Conservation (phyloP, 257 asterid genomes). For the Coffea canephora region DNA sequence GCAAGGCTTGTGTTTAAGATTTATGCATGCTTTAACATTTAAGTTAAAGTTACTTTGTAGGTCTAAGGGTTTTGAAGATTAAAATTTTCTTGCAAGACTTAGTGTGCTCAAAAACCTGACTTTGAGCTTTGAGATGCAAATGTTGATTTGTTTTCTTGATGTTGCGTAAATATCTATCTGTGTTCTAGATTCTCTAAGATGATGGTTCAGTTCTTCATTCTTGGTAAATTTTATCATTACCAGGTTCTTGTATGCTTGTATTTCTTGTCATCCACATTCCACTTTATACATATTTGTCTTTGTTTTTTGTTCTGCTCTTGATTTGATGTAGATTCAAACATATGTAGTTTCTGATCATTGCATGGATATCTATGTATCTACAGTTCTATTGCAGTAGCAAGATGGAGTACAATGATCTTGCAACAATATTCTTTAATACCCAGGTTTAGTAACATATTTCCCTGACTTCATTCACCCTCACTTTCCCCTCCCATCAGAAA, state of each 20-base stretch:
- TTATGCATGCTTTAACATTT: not conserved
- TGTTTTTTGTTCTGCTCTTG: not conserved
- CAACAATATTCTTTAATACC: constrained; percentile 95
- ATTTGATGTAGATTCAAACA: too few species aligned
- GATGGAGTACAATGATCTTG: constrained; percentile 93
- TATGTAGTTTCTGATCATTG: not conserved
- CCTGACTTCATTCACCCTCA: not conserved
- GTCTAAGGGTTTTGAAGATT: not conserved
- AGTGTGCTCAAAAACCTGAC: not conserved
- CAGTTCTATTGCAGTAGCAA: constrained; percentile 78
- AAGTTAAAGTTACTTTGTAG: not conserved
- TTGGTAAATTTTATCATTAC: not conserved
- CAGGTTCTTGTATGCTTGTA: not conserved
- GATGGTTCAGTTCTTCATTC: not conserved
- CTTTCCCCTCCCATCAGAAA: not conserved
- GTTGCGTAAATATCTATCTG: not conserved
- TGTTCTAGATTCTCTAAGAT: not conserved
- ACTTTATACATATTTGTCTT: not conserved
- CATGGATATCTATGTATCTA: constrained; percentile 18
- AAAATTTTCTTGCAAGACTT: not conserved
- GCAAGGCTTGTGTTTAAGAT: not conserved
- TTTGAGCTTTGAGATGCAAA: not conserved
- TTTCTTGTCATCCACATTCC: not conserved
- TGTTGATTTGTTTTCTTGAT: not conserved
- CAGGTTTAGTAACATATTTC: constrained; percentile 53